Evolutionary conservation across 352 stramenopile species (phyloP), one percentile per base, ranked within the genome.

Genomic region (Globisporangium cystogenes): DNA sequence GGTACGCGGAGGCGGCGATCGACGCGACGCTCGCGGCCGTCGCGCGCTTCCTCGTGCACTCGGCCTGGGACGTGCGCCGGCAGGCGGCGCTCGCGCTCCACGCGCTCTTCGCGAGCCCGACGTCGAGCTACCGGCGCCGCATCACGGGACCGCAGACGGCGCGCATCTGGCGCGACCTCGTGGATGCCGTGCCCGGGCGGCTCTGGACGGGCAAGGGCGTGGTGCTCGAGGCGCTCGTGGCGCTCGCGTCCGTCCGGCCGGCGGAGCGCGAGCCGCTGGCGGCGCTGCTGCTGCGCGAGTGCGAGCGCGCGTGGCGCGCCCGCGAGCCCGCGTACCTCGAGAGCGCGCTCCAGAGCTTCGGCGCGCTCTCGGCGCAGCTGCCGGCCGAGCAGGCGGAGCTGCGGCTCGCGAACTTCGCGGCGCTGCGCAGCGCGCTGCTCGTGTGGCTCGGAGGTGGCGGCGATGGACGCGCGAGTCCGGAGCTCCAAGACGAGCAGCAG

Each of bases 131-230:
- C 58, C 63, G 67, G 24, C 62, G 59, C 11, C 72, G 68, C 47
- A 58, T 88, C 18, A 74, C 70, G 18, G 10, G 45, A 20, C 53
- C 67, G 29, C 80, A 86, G 52, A 62, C 70, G 8, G 64, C 67
- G 12, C 65, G 70, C n/a, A 76, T 88, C 20, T 82, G 79, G 65
- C 53, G 59, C 14, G 60, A 79, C 15, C 44, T 93, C 0, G 50
- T 84, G 23, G 53, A 64, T 11, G 60, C 74, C 26, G 72, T 93
- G 10, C 82, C 82, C 7, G 82, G 82, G 3, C 72, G 77, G 41
- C 60, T 93, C 2, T 93, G 82, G 82, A 78, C 65, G 33, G 80
- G 82, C 40, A 93, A 93, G 45, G 82, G 82, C 14, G 73, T 80
- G 20, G 70, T 90, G 31, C 55, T 93, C 10, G 82, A 93, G 48